Conservation (phyloP, 108 stramenopile species). For the Skeletonema grethae region DNA sequence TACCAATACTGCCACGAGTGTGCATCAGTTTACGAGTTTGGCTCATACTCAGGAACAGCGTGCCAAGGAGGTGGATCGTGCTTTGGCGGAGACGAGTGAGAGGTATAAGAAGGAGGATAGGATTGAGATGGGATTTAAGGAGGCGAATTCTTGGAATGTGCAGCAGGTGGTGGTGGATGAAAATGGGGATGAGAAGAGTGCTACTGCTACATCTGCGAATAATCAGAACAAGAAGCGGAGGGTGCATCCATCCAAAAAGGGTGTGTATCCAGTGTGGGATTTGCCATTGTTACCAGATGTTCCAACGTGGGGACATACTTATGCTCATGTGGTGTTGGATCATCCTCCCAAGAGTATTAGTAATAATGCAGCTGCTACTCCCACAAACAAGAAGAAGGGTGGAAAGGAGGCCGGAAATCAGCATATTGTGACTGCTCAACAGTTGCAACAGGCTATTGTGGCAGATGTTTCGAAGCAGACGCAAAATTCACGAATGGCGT, state of each 20-base stretch:
- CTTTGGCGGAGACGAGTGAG: constrained; percentile 31
- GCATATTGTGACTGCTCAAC: constrained; percentile 19
- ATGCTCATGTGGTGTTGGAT: constrained; percentile 86
- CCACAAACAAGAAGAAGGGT: neutral
- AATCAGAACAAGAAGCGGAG: constrained; percentile 16
- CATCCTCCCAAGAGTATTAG: constrained; percentile 57
- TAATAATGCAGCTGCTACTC: neutral
- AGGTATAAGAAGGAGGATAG: constrained; percentile 37
- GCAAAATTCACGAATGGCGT: constrained; percentile 74
- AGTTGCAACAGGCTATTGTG: constrained; percentile 61
- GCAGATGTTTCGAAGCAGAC: constrained; percentile 73
- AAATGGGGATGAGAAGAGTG: too few relatives aligned
- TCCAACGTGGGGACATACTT: constrained; percentile 72
- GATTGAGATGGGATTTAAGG: constrained; percentile 46
- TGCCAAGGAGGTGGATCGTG: constrained; percentile 43
- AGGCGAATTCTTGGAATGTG: constrained; percentile 28
- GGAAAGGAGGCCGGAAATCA: constrained; percentile 4
- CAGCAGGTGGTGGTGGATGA: neutral
- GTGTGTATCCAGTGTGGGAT: constrained; percentile 63
- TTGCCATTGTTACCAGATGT: constrained; percentile 77
- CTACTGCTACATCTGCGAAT: neutral
- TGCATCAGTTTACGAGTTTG: constrained; percentile 86
- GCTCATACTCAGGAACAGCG: constrained; percentile 65
- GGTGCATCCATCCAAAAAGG: constrained; percentile 65
- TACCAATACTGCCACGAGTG: constrained; percentile 78